These are phyloP conservation scores for Gossypium turneri DNA, from an alignment of 345 rosid genomes.

Conservation along the genomic window DNA sequence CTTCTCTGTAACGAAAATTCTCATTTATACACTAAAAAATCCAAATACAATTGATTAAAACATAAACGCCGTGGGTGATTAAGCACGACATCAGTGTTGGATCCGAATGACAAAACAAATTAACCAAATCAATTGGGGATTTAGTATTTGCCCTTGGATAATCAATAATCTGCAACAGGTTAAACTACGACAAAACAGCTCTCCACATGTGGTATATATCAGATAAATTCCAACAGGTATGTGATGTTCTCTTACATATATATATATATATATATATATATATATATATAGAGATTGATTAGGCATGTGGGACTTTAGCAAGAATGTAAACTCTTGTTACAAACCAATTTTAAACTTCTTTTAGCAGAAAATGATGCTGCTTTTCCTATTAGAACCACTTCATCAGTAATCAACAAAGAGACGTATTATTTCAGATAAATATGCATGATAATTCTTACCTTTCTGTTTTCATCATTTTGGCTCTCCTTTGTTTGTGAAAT, in stretches of 20 bases:
- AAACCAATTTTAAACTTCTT: background rate
- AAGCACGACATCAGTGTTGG: background rate
- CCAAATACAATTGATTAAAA: too few species aligned
- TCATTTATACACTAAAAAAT: too few species aligned
- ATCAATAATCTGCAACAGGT: background rate
- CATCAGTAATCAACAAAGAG: background rate
- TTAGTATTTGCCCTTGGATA: background rate
- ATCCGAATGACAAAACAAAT: background rate
- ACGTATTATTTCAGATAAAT: background rate
- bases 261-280: too few species aligned
- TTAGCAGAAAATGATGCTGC: background rate
- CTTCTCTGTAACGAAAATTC: too few species aligned
- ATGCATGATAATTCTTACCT: slow-evolving; percentile 6
- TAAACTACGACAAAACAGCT: background rate
- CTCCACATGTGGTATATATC: background rate
- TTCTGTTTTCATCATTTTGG: background rate
- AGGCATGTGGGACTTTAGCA: background rate
- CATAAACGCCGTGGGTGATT: background rate
- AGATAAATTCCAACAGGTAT: background rate
- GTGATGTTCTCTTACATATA: background rate
- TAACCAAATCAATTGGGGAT: background rate
- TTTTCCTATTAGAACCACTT: background rate
- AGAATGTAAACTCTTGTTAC: background rate
- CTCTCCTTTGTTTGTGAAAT: background rate
- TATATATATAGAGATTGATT: background rate